These are phyloP conservation scores for Rhizopus arrhizus DNA, from an alignment of 371 early-diverging fungal genomes.

Conservation along the genomic window DNA sequence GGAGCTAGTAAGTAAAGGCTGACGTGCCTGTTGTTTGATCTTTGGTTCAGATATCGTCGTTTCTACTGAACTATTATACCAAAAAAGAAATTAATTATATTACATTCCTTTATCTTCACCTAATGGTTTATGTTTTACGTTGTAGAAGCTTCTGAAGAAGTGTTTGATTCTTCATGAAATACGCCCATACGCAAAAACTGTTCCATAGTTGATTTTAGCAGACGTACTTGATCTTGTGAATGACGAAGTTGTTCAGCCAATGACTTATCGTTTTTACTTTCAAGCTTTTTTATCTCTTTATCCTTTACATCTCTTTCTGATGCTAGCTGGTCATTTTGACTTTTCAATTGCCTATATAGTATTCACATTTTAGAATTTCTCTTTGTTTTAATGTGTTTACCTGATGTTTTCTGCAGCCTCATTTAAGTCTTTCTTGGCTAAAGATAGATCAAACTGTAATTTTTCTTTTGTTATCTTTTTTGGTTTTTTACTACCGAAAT, in stretches of 20 bases:
- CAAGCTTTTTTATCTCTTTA: slow-evolving; percentile 7
- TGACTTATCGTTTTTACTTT: slow-evolving; percentile 11
- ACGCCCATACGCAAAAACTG: slow-evolving; percentile 49
- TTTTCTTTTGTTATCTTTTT: slow-evolving; percentile 20
- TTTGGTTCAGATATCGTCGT: slow-evolving; percentile 15
- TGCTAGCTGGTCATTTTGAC: slow-evolving; percentile 21
- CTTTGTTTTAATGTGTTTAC: slow-evolving; percentile 8
- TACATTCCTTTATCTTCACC: background rate
- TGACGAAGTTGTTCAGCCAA: slow-evolving; percentile 34
- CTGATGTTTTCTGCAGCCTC: slow-evolving; percentile 25
- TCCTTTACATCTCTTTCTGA: slow-evolving; percentile 21
- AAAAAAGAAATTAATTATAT: background rate
- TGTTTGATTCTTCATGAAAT: slow-evolving; percentile 31
- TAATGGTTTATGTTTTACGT: slow-evolving; percentile 7
- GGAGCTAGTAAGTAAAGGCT: background rate
- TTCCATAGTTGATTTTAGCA: slow-evolving; percentile 49
- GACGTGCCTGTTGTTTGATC: background rate
- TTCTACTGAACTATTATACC: slow-evolving; percentile 21
- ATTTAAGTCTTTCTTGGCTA: slow-evolving; percentile 16
- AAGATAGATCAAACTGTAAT: slow-evolving; percentile 21
- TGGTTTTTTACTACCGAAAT: background rate
- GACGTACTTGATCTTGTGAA: slow-evolving; percentile 42
- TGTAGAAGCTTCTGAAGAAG: slow-evolving; percentile 13
- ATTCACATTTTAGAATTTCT: background rate
- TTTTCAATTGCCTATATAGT: slow-evolving; percentile 19